Evolutionary conservation across 441 rosid genomes (phyloP).

Genomic region (Caryocar brasiliense): DNA sequence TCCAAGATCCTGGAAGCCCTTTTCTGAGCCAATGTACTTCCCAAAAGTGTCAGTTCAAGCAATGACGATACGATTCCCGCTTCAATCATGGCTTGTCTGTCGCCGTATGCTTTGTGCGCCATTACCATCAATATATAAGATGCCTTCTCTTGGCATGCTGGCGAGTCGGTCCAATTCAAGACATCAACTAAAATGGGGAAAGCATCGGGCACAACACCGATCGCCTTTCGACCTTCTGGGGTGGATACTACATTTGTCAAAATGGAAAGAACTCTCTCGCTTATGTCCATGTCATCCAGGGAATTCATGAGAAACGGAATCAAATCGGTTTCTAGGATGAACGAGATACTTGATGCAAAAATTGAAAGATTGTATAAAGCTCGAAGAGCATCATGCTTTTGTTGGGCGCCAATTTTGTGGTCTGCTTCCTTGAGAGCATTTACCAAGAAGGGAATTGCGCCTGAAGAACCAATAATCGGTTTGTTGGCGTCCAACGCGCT

Average conservation of each 20-base stretch:
- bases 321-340: conserved; percentile 51
- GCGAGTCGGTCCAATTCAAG: conserved; percentile 84
- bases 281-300: conserved; percentile 83
- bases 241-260: conserved; percentile 71
- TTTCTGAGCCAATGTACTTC: conserved; percentile 86
- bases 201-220: conserved; percentile 46
- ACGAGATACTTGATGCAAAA: conserved; percentile 42
- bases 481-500: conserved; percentile 85
- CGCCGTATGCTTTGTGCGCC: conserved; percentile 84
- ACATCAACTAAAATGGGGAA: conserved; percentile 73
- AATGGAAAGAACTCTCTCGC: conserved; percentile 69
- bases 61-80: conserved; percentile 74
- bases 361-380: conserved; percentile 86
- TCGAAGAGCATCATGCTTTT: conserved; percentile 75
- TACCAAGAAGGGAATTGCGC: conserved; percentile 78
- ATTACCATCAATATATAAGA: conserved; percentile 76
- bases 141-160: conserved; percentile 89
- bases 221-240: conserved; percentile 74
- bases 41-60: conserved; percentile 83
- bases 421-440: conserved; percentile 38
- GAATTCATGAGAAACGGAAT: conserved; percentile 45
- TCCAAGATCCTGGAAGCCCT: conserved; percentile 91
- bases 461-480: conserved; percentile 84
- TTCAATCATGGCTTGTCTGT: conserved; percentile 82
- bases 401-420: conserved; percentile 39